phyloP scores from a whole-genome alignment of 2,329 filamentous ascomycete species.

The Scedosporium apiospermum region DNA sequence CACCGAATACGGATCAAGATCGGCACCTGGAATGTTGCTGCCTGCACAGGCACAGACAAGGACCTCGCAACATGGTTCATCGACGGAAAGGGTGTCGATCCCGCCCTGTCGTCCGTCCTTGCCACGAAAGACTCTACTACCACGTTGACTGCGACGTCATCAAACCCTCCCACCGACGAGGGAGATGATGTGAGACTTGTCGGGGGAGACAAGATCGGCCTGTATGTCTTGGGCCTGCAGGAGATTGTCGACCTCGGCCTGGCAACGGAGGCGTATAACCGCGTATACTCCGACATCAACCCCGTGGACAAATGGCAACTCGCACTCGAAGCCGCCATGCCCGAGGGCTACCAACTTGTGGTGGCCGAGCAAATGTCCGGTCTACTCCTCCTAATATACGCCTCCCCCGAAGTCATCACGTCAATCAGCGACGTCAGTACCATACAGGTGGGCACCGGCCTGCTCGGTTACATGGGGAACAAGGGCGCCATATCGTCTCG shows the following conservation, averaged over 20 bases:
- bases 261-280: conserved; percentile 65
- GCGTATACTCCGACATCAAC: conserved; percentile 61
- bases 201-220: conserved; percentile 61
- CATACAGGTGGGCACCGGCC: conserved; percentile 74
- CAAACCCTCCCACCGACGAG: conserved; percentile 30
- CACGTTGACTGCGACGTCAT: conserved; percentile 29
- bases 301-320: conserved; percentile 72
- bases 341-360: conserved; percentile 65
- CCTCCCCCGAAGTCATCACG: conserved; percentile 63
- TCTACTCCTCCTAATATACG: conserved; percentile 75
- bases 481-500: conserved; percentile 82
- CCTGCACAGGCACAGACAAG: conserved; percentile 73
- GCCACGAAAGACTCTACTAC: conserved; percentile 16
- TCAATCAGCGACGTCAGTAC: conserved; percentile 76
- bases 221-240: conserved; percentile 86
- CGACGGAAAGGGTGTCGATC: conserved; percentile 59
- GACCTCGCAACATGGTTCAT: conserved; percentile 88
- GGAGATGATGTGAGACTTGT: conserved; percentile 35
- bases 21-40: conserved; percentile 91
- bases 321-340: conserved; percentile 64
- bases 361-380: conserved; percentile 81
- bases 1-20: conserved; percentile 76
- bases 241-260: conserved; percentile 84
- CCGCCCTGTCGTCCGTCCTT: conserved; percentile 43
- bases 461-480: conserved; percentile 91